Conservation (phyloP, 768 basidiomycete species). For the Solioccasus polychromus region DNA sequence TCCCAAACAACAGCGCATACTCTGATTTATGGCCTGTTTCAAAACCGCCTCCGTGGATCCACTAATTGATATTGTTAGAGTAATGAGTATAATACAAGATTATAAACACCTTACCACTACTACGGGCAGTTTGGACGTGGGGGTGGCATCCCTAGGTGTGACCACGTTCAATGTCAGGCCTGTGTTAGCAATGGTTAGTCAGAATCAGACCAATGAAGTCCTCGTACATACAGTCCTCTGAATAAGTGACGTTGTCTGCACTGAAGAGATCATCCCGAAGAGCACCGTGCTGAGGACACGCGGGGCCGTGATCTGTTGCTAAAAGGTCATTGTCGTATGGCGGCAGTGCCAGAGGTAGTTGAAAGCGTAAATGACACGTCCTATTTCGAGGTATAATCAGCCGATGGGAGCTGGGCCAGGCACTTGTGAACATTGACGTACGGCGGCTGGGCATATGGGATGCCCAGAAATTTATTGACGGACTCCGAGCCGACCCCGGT, state of each 20-base stretch:
- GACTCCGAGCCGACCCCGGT: neutral
- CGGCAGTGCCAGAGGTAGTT: conserved; percentile 1
- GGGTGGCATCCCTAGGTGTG: conserved; percentile 39
- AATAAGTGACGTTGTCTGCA: conserved; percentile 27
- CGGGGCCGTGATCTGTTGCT: conserved; percentile 2
- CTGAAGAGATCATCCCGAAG: conserved; percentile 24
- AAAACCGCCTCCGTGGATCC: conserved; percentile 37
- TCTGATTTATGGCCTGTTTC: conserved; percentile 22
- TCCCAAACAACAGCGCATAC: conserved; percentile 1
- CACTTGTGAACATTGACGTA: too few species aligned
- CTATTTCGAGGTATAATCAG: too few species aligned
- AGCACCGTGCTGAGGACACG: conserved; percentile 19
- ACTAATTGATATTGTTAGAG: conserved; percentile 16
- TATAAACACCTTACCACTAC: conserved; percentile 42
- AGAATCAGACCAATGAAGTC: neutral
- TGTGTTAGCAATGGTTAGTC: neutral
- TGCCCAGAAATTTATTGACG: neutral
- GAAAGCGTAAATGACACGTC: conserved; percentile 36
- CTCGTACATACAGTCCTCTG: conserved; percentile 47
- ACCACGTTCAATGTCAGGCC: conserved; percentile 55
- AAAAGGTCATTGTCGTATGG: conserved; percentile 6
- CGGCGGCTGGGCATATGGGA: too few species aligned
- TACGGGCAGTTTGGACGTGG: conserved; percentile 48
- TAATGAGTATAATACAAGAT: neutral
- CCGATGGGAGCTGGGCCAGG: too few species aligned